Base-by-base conservation (phyloP, 495 filamentous ascomycete genomes). In the Neurospora discreta region DNA sequence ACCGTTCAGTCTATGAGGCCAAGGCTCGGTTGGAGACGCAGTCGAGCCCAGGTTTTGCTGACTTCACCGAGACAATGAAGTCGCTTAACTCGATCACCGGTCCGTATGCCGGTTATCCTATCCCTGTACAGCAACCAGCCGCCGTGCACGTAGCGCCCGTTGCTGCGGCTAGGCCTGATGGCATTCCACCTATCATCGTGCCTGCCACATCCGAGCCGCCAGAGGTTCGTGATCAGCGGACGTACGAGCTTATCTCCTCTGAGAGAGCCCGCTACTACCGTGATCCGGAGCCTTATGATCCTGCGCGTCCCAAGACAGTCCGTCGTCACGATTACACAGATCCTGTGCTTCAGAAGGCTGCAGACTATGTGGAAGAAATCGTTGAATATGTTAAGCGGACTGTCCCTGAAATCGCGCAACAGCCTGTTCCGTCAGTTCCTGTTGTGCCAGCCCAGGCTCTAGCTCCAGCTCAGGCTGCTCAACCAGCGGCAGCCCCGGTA, bases 261-360 rank as follows among this genome's bases (percentile, higher is more conserved):
- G 78, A 82, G 18, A 75, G 76, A 39, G 75, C 74, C 23, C 81
- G 77, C 69, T 76, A 78, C 60, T 85, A 78, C 69, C 71, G 74
- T 39, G 75, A 79, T 26, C 73, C 68, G 0, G 76, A 81, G 39
- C 80, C 78, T 0, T 77, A 78, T 58, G 76, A 84, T 23, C 74
- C 80, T 2, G 58, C 71, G 0, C 58, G 73, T 7, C 73, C 72
- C 23, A 78, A 70, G 75, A 77, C 76, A 20, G 65, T 75, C 18
- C 72, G 78, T 5, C 78, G 76, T 3, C 73, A 79, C n/a, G 74
- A 81, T 15, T 80, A 81, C 8, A 71, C 71, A 0, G 78, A 84
- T 26, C 73, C 79, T 20, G 73, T 74, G 15, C 75, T 82, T 20
- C 80, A 82, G 60, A 70, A 71, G 8, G 79, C 77, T 9, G 72